phyloP scores from a whole-genome alignment of 2,329 filamentous ascomycete species.

The Aphanocladium album region DNA sequence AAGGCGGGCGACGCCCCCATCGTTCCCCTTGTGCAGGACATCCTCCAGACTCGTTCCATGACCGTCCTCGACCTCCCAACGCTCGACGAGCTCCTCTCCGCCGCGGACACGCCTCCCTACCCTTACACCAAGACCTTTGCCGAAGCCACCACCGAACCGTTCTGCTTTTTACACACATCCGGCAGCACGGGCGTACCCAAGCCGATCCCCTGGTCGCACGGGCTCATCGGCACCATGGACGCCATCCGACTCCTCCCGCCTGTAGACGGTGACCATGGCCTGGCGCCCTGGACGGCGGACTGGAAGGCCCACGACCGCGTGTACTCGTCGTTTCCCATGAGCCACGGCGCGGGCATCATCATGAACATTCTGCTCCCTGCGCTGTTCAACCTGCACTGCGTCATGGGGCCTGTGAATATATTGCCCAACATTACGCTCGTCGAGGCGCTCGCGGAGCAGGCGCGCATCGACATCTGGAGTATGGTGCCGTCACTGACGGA shows the following conservation, averaged over 20 bases:
- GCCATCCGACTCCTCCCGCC: slow-evolving; percentile 29
- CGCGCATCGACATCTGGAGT: slow-evolving; percentile 33
- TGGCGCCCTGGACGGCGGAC: slow-evolving; percentile 25
- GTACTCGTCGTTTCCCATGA: slow-evolving; percentile 34
- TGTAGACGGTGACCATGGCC: slow-evolving; percentile 23
- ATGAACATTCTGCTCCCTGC: slow-evolving; percentile 36
- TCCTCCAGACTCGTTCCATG: slow-evolving; percentile 22
- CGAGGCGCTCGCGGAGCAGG: slow-evolving; percentile 27
- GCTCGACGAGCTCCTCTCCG: slow-evolving; percentile 25
- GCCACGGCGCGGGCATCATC: slow-evolving; percentile 34
- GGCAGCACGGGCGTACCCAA: slow-evolving; percentile 39
- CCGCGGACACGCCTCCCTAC: slow-evolving; percentile 18
- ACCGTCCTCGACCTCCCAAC: slow-evolving; percentile 24
- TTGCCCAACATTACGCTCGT: slow-evolving; percentile 32
- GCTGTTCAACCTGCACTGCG: slow-evolving; percentile 29
- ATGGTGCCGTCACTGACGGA: slow-evolving; percentile 33
- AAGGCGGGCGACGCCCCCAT: slow-evolving; percentile 17
- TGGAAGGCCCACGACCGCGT: slow-evolving; percentile 26
- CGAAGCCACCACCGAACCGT: slow-evolving; percentile 28
- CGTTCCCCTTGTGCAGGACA: slow-evolving; percentile 19
- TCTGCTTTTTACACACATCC: slow-evolving; percentile 37
- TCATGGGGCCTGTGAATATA: slow-evolving; percentile 30
- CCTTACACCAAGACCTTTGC: slow-evolving; percentile 29
- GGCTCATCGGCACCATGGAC: slow-evolving; percentile 30
- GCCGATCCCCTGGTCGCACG: slow-evolving; percentile 32